Base-by-base conservation (phyloP, 306 rosid species). In the Rosa rugosa region DNA sequence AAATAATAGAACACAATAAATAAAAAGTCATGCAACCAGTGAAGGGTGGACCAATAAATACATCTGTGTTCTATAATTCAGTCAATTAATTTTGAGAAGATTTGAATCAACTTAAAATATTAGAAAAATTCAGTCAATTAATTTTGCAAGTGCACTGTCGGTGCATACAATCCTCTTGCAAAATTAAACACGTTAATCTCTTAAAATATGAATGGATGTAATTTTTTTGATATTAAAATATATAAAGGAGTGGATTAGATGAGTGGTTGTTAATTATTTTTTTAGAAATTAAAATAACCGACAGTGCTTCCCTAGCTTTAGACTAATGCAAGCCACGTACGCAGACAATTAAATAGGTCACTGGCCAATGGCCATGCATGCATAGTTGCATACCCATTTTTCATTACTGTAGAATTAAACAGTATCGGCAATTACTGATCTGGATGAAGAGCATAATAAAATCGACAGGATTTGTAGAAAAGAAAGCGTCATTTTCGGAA, bases 41-140 rank as follows among this genome's bases (percentile, higher is more conserved):
- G 71, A 66, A 17, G 71, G 14, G 71, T 66, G 47, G 71, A 66
- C 71, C 71, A 40, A 66, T 36, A 66, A 18, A 8, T 18, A 38
- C 3, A 18, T 38, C 20, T 13, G 20, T 13, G 68, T 0, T 60
- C 67, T 60, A 23, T 1, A 11, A 14, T 63, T 14, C 42, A 34
- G 46, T 66, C 71, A 66, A 66, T 38, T 36, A 66, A 66, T 38
- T 36, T 4, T 1, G 7, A 16, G 46, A 38, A 66, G 25, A 66
- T 31, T 40, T 66, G 47, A 66, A 27, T 27, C 36, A 23, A 20
- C 14, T 38, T 66, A 65, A 36, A 13, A 6, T 27, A 63, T 2
- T 0, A 8, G 47, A 38, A 25, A 66, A 6, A n/a, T n/a, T n/a
- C n/a, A n/a, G n/a, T n/a, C n/a, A n/a, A n/a, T n/a, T n/a, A n/a